Evolutionary conservation across 768 basidiomycete genomes (phyloP).

Genomic region (Pholiota molesta): DNA sequence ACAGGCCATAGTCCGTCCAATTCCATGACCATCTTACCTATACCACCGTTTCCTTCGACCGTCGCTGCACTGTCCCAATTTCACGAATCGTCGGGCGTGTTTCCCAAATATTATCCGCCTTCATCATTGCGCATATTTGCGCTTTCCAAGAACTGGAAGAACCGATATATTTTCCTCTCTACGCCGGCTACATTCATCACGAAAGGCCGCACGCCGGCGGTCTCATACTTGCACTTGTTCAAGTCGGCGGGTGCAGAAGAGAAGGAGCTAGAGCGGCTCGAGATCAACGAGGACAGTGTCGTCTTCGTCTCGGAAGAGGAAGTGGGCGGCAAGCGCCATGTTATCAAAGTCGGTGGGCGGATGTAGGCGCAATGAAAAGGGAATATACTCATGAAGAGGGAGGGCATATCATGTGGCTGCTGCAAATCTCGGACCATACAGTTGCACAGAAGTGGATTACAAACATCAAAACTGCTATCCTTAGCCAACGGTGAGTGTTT

Average conservation of each 20-base stretch:
- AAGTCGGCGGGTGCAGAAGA: constrained; percentile 62
- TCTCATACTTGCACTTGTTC: constrained; percentile 75
- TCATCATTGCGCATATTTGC: constrained; percentile 74
- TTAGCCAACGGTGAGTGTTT: constrained; percentile 62
- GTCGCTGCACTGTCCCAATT: constrained; percentile 53
- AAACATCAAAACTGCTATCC: constrained; percentile 70
- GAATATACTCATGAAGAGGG: constrained; percentile 50
- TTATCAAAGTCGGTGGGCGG: constrained; percentile 73
- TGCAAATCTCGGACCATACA: constrained; percentile 62
- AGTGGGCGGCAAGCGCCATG: constrained; percentile 47
- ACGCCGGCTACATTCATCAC: constrained; percentile 44
- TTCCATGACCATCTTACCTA: constrained; percentile 36
- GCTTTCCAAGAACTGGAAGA: constrained; percentile 74
- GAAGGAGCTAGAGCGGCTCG: constrained; percentile 71
- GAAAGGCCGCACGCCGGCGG: constrained; percentile 37
- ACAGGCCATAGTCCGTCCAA: constrained; percentile 37
- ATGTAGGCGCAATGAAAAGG: constrained; percentile 52
- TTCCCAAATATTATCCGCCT: constrained; percentile 73
- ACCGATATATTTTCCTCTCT: constrained; percentile 62
- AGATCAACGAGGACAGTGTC: constrained; percentile 76
- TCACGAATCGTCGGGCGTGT: constrained; percentile 49
- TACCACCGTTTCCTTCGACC: constrained; percentile 69
- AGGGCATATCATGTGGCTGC: constrained; percentile 65
- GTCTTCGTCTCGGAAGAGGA: constrained; percentile 73
- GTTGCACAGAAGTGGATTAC: constrained; percentile 80